These are phyloP conservation scores for Sphaerulina vaccinii DNA, from an alignment of 2,329 filamentous ascomycete genomes.

Conservation along the genomic window DNA sequence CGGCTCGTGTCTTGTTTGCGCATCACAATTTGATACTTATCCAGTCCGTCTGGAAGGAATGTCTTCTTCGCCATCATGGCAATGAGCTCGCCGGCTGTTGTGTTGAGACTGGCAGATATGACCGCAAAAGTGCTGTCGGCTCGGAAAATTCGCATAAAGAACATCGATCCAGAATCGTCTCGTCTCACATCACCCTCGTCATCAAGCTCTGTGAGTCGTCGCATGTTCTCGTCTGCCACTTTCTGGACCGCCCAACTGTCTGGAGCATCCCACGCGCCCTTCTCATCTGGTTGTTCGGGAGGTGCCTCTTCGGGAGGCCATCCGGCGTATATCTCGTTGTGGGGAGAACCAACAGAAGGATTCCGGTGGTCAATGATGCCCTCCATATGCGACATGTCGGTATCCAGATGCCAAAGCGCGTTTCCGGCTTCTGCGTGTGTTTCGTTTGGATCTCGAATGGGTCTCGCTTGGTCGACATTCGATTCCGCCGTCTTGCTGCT, in stretches of 20 bases:
- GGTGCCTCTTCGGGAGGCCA: constrained; percentile 41
- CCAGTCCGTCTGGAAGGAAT: constrained; percentile 81
- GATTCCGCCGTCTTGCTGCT: constrained; percentile 45
- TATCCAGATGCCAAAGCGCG: constrained; percentile 75
- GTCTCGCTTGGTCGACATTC: constrained; percentile 42
- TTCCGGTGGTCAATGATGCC: constrained; percentile 71
- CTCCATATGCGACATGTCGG: constrained; percentile 85
- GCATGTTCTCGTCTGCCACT: constrained; percentile 62
- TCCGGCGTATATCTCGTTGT: constrained; percentile 49
- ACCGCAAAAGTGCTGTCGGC: constrained; percentile 93
- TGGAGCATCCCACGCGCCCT: constrained; percentile 80
- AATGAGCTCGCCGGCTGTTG: constrained; percentile 83
- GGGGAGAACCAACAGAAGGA: constrained; percentile 67
- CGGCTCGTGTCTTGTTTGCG: constrained; percentile 87
- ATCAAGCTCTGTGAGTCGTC: constrained; percentile 61
- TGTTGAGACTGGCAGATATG: constrained; percentile 77
- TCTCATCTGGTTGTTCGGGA: constrained; percentile 31
- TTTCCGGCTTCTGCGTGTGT: constrained; percentile 30
- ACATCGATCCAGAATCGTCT: constrained; percentile 70
- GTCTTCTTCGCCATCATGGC: constrained; percentile 92
- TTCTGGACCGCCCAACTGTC: constrained; percentile 94
- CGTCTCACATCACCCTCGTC: constrained; percentile 63
- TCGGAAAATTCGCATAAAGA: constrained; percentile 93
- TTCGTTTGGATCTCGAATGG: constrained; percentile 47
- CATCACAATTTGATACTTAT: constrained; percentile 94